Conservation (phyloP, 225 moss, liverwort and hornwort genomes). For the Bryoerythrophyllum caledonicum region DNA sequence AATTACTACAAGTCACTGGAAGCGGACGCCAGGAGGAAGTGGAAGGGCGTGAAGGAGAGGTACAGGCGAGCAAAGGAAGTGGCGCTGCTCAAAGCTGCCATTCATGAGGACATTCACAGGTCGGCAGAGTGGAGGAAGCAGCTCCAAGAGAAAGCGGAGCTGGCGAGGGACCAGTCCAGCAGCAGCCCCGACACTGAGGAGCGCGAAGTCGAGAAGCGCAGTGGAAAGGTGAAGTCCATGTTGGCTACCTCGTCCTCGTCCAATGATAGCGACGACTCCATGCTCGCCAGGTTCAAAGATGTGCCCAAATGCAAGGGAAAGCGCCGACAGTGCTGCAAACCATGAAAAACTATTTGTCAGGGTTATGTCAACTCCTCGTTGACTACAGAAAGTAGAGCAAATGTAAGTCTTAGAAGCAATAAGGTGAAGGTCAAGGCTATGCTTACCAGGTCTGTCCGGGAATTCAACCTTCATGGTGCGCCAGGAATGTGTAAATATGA, state of each 20-base stretch:
- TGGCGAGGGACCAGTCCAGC: conserved; percentile 9
- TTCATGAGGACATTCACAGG: conserved; percentile 31
- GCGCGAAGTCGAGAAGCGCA: conserved; percentile 5
- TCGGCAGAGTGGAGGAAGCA: conserved; percentile 31
- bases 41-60: conserved; percentile 27
- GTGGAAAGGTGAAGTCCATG: conserved; percentile 31
- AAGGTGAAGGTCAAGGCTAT: background rate
- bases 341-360: background rate
- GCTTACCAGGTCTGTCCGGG: background rate
- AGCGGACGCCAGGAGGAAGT: conserved; percentile 27
- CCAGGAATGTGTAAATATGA: background rate
- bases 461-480: background rate
- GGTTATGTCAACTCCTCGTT: background rate
- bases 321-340: conserved; percentile 25
- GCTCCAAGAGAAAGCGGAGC: conserved; percentile 16
- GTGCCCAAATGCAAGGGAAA: conserved; percentile 5
- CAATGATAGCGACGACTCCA: conserved; percentile 19
- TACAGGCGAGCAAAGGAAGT: conserved; percentile 30
- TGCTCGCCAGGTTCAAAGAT: background rate
- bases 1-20: conserved; percentile 33
- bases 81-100: conserved; percentile 11
- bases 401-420: background rate
- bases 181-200: conserved; percentile 27
- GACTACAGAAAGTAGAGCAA: background rate
- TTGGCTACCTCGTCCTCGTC: conserved; percentile 42